Percentiles rank a stretch among this genome's conserved stretches.
Evolutionary conservation across 2,329 filamentous ascomycete genomes (phyloP).

Genomic region (Pseudogymnoascus sp.): DNA sequence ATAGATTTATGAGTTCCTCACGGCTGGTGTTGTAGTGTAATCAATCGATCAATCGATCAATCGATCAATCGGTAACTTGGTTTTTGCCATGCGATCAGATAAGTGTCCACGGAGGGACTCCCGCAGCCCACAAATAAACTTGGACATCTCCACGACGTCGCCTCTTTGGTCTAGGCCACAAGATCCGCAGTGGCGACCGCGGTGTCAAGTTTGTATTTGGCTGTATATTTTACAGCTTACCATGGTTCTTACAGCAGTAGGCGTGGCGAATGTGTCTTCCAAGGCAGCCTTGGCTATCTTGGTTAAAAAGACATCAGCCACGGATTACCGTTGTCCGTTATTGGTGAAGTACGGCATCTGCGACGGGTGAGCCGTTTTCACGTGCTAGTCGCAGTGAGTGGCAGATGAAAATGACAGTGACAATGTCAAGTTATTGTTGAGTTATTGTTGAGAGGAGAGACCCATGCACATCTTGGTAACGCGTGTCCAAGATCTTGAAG

Average conservation of each 20-base stretch:
- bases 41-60: too few relatives aligned
- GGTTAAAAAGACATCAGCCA: background rate
- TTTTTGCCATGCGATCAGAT: background rate
- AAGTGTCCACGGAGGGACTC: background rate
- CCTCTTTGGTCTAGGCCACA: background rate
- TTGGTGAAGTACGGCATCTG: background rate
- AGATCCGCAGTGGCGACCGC: background rate
- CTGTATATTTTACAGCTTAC: conserved; percentile 2
- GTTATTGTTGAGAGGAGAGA: background rate
- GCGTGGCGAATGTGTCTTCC: background rate
- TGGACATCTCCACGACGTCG: background rate
- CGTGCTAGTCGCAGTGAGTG: background rate
- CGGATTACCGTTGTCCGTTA: background rate
- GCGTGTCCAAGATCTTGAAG: background rate
- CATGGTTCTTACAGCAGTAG: background rate
- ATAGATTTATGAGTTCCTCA: background rate
- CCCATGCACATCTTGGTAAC: background rate
- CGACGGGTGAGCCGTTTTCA: background rate
- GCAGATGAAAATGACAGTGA: background rate
- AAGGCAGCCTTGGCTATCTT: background rate
- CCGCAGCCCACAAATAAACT: background rate
- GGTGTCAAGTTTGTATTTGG: background rate
- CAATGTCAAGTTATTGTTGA: background rate
- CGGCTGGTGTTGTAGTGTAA: background rate
- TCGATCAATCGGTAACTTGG: background rate